phyloP scores from a whole-genome alignment of 371 early-diverging fungal genomes.

The Syncephalis plumigaleata region DNA sequence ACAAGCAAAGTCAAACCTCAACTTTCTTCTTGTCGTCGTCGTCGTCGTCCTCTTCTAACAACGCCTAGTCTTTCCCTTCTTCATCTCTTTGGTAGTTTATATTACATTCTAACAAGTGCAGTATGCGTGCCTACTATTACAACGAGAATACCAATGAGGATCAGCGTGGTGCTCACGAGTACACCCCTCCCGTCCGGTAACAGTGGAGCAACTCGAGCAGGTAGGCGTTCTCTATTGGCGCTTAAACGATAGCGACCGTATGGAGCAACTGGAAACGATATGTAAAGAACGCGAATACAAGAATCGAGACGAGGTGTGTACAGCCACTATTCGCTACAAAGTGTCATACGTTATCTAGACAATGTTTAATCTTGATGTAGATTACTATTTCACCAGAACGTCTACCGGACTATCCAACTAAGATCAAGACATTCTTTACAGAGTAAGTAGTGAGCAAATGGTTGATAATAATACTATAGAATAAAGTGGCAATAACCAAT shows the following conservation, averaged over 20 bases:
- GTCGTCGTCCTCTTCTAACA: too few species aligned
- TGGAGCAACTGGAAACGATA: constrained; percentile 48
- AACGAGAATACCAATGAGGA: constrained; percentile 34
- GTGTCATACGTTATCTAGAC: not conserved
- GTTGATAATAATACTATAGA: not conserved
- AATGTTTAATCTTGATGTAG: constrained; percentile 9
- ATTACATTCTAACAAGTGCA: not conserved
- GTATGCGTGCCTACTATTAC: constrained; percentile 54
- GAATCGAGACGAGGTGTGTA: constrained; percentile 66
- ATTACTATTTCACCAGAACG: constrained; percentile 57
- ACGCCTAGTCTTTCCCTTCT: too few species aligned
- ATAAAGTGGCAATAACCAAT: not conserved
- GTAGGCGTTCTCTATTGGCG: constrained; percentile 60
- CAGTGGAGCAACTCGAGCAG: constrained; percentile 34
- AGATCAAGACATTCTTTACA: constrained; percentile 80
- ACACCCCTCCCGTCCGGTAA: constrained; percentile 29
- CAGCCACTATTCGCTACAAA: not conserved
- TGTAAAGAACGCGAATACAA: constrained; percentile 63
- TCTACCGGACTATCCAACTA: constrained; percentile 69
- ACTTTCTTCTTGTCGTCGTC: too few species aligned
- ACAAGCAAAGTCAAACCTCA: too few species aligned
- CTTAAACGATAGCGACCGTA: constrained; percentile 31
- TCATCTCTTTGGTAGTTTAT: too few species aligned
- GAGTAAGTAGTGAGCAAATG: constrained; percentile 35
- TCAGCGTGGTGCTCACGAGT: constrained; percentile 54